Percentiles rank a stretch among this genome's conserved stretches.
Conservation (phyloP, 768 basidiomycete species). For the Trametes cingulata region DNA sequence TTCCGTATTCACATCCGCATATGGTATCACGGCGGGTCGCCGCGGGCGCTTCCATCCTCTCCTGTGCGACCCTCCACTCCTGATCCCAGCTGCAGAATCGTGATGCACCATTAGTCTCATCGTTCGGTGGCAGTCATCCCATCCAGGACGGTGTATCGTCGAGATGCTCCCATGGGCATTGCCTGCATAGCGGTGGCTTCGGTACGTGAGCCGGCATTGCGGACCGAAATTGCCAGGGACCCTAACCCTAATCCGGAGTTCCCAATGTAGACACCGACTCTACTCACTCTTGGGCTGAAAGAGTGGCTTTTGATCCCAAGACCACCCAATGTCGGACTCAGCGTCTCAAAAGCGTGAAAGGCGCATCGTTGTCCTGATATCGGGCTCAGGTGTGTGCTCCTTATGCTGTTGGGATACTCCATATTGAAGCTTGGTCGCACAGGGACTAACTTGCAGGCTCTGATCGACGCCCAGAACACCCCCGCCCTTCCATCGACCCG, state of each 20-base stretch:
- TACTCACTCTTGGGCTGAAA: background rate
- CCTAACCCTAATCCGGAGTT: slow-evolving; percentile 6
- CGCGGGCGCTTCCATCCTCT: background rate
- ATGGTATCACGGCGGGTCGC: background rate
- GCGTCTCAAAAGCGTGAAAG: slow-evolving; percentile 17
- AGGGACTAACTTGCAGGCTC: slow-evolving; percentile 97
- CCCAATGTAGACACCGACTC: no score
- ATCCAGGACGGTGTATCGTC: background rate
- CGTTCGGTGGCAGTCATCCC: background rate
- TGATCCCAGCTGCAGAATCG: background rate
- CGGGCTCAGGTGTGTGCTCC: slow-evolving; percentile 54
- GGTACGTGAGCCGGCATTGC: background rate
- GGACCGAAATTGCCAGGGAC: background rate
- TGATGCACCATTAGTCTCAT: background rate
- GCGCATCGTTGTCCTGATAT: slow-evolving; percentile 61
- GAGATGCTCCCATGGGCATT: background rate
- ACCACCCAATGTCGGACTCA: slow-evolving; percentile 13
- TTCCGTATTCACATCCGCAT: background rate
- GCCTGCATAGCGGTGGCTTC: background rate
- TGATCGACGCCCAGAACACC: slow-evolving; percentile 85
- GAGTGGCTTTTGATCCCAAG: background rate
- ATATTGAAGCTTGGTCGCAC: slow-evolving; percentile 4
- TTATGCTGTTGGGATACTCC: background rate
- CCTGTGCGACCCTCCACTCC: background rate
- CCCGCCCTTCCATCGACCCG: slow-evolving; percentile 66